Percentiles rank a stretch among this genome's conserved stretches.
Evolutionary conservation across 2,329 filamentous ascomycete genomes (phyloP).

Genomic region (Trichoderma guizhouense): DNA sequence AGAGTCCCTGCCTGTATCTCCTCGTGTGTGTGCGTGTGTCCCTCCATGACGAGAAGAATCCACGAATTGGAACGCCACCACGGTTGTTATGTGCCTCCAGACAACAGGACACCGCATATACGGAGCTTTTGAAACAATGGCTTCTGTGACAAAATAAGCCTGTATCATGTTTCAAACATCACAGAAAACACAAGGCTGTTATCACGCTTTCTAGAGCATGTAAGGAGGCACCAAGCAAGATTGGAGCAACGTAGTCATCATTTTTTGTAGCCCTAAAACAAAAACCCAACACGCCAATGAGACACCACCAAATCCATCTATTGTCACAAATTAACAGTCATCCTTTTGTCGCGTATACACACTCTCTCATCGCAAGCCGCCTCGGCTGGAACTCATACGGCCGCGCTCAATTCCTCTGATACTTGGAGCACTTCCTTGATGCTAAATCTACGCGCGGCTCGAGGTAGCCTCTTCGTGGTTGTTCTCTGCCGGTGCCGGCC

Average conservation of each 20-base stretch:
- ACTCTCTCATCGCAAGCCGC: background rate
- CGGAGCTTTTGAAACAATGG: background rate
- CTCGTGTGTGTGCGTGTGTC: background rate
- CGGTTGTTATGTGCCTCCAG: background rate
- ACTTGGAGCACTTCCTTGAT: background rate
- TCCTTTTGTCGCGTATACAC: constrained; percentile 3
- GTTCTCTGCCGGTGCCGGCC: constrained; percentile 27
- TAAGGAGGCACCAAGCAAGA: background rate
- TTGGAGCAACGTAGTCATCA: constrained; percentile 4
- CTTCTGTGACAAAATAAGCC: background rate
- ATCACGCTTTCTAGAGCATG: background rate
- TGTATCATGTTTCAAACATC: background rate
- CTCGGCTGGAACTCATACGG: background rate
- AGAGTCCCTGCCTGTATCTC: background rate
- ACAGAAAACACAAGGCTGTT: background rate
- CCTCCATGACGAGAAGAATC: background rate
- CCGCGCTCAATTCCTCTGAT: background rate
- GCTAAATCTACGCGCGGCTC: constrained; percentile 22
- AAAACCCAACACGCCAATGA: constrained; percentile 13
- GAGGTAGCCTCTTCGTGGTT: constrained; percentile 27
- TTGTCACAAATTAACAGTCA: constrained; percentile 12
- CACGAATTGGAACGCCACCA: background rate
- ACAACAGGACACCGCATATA: background rate
- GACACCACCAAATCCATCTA: constrained; percentile 9
- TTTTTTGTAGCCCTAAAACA: constrained; percentile 8